A percentile compares a stretch with the other conserved stretches of the same genome.
phyloP scores from a whole-genome alignment of 1,284 basidiomycete species.

The Pseudozyma thailandica region DNA sequence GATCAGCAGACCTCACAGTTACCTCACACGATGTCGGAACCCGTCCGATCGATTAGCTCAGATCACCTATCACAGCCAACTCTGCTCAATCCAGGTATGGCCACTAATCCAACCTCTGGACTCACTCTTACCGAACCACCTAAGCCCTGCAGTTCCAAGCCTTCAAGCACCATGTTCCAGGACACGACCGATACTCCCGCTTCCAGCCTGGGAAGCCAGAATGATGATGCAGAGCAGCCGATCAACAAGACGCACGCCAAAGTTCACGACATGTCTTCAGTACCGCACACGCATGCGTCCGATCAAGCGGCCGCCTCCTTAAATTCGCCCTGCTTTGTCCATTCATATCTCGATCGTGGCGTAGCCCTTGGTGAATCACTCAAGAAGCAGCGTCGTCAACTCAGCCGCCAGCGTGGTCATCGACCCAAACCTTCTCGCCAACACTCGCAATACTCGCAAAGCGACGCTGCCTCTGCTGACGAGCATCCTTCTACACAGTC shows the following conservation, averaged over 20 bases:
- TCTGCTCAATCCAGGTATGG: slow-evolving; percentile 42
- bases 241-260: slow-evolving; percentile 46
- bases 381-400: slow-evolving; percentile 45
- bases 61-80: slow-evolving; percentile 16
- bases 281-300: slow-evolving; percentile 25
- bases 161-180: slow-evolving; percentile 15
- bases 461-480: slow-evolving; percentile 30
- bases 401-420: slow-evolving; percentile 25
- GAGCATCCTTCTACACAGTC: slow-evolving; percentile 16
- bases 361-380: slow-evolving; percentile 45
- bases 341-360: slow-evolving; percentile 53
- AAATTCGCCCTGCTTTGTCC: slow-evolving; percentile 58
- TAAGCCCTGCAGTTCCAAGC: slow-evolving; percentile 19
- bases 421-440: slow-evolving; percentile 7
- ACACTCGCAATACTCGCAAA: slow-evolving; percentile 17
- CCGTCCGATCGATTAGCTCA: slow-evolving; percentile 19
- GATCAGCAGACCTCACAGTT: slow-evolving; percentile 8
- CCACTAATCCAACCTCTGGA: slow-evolving; percentile 36
- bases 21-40: slow-evolving; percentile 15
- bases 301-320: slow-evolving; percentile 21
- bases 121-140: slow-evolving; percentile 34
- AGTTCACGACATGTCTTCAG: slow-evolving; percentile 40
- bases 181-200: slow-evolving; percentile 25
- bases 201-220: slow-evolving; percentile 12
- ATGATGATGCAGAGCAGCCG: slow-evolving; percentile 6